phyloP scores from a whole-genome alignment of 1,284 basidiomycete species.

The Moesziomyces sp. region DNA sequence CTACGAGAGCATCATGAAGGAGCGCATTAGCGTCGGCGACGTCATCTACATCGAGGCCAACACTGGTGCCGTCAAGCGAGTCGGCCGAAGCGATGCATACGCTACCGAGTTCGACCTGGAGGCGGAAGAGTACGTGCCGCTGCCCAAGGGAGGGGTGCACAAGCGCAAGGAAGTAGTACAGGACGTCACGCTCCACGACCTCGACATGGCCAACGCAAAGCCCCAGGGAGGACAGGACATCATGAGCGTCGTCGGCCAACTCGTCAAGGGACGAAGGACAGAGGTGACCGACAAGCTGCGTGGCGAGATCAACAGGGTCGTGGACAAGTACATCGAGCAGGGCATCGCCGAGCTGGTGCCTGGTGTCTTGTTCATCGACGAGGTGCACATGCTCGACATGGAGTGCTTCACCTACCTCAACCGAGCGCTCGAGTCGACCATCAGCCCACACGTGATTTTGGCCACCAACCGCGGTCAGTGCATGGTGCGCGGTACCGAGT shows the following conservation, averaged over 20 bases:
- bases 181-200: slow-evolving; percentile 93
- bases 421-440: slow-evolving; percentile 90
- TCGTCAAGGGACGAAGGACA: slow-evolving; percentile 91
- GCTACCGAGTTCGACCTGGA: slow-evolving; percentile 98
- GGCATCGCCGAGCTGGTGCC: slow-evolving; percentile 97
- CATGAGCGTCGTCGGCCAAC: slow-evolving; percentile 97
- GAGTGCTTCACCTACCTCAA: slow-evolving; percentile 99
- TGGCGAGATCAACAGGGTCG: slow-evolving; percentile 97
- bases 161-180: slow-evolving; percentile 97
- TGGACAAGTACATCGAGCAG: slow-evolving; percentile 96
- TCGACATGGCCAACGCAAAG: slow-evolving; percentile 95
- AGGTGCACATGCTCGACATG: slow-evolving; percentile 99
- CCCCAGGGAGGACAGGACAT: slow-evolving; percentile 96
- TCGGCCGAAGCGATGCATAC: slow-evolving; percentile 96
- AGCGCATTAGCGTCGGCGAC: slow-evolving; percentile 95
- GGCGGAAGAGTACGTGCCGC: slow-evolving; percentile 95
- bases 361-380: slow-evolving; percentile 97
- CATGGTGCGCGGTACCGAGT: slow-evolving; percentile 86
- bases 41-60: slow-evolving; percentile 96
- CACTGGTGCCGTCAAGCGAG: slow-evolving; percentile 96
- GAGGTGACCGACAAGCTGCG: slow-evolving; percentile 97
- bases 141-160: slow-evolving; percentile 98
- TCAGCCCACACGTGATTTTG: slow-evolving; percentile 96
- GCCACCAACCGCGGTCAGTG: slow-evolving; percentile 95
- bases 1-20: slow-evolving; percentile 97